Evolutionary conservation across 2,329 filamentous ascomycete species (phyloP), one percentile per base, ranked within the genome.

Genomic region (Rhynchosporium graminicola): DNA sequence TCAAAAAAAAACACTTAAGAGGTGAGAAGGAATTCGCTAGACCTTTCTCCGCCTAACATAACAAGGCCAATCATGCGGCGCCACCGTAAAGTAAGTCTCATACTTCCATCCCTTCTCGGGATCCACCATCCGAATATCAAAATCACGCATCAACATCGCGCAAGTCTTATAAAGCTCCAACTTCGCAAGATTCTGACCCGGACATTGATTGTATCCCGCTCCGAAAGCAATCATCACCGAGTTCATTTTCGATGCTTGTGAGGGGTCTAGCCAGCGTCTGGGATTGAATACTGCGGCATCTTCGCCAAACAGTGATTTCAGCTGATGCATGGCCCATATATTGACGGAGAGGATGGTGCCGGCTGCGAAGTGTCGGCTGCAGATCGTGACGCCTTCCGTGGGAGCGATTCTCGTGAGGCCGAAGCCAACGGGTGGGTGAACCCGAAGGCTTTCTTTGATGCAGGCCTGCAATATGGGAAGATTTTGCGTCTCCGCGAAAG

Each of bases 391-490:
- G 2, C 76, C 74, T 28, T 69, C 73, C 13, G 65, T 55, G 0
- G 73, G 74, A 0, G 75, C 59, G 38, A 70, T 51, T 15, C 68
- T 58, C 10, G 68, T 59, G 26, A 68, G 70, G 9, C 72, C 73
- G 45, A 73, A 71, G 0, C 68, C 68, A 3, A 74, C 70, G 4
- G 71, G 70, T 0, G 74, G 67, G 57, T 77, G 73, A 26, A 76
- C 67, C 0, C 76, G 74, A 40, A 74, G 71, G 5, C 75, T 71
- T 62, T 79, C 77, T 65, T 77, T 77, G 48, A 65, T 60, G 65
- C 74, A 75, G 52, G 76, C 75, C 54, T 77, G 74, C 4, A 77
- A 69, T 51, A 73, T 74, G 0, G 73, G 72, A 54, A 77, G 58
- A 33, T 73, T 72, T 43, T 71, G 66, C 1, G 72, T 70, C 55